phyloP scores from a whole-genome alignment of 2,329 filamentous ascomycete genomes.

The Cercospora zeina region DNA sequence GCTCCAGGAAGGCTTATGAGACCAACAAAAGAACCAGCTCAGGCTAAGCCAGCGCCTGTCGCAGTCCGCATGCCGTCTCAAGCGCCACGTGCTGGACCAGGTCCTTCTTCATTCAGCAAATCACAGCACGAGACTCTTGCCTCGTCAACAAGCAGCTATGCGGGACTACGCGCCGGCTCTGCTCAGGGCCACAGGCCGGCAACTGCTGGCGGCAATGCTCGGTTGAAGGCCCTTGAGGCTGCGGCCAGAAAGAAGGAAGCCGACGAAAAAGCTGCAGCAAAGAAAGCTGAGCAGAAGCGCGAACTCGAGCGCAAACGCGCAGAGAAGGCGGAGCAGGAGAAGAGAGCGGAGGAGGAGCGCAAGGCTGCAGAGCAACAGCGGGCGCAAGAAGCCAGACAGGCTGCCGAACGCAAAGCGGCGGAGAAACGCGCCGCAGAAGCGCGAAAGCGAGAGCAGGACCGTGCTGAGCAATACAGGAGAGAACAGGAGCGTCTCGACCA shows the following conservation, averaged over 20 bases:
- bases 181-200: constrained; percentile 52
- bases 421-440: constrained; percentile 52
- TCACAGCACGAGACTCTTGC: constrained; percentile 26
- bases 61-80: constrained; percentile 65
- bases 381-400: constrained; percentile 41
- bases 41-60: constrained; percentile 70
- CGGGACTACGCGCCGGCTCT: constrained; percentile 68
- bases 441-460: constrained; percentile 44
- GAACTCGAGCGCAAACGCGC: constrained; percentile 77
- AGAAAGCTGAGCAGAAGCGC: constrained; percentile 77
- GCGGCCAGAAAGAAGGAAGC: constrained; percentile 81
- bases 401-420: constrained; percentile 43
- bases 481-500: constrained; percentile 45
- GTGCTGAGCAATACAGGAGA: constrained; percentile 41
- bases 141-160: constrained; percentile 51
- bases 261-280: constrained; percentile 76
- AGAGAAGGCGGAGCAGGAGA: constrained; percentile 64
- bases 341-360: constrained; percentile 42
- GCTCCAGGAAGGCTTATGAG: constrained; percentile 39
- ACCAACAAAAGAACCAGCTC: constrained; percentile 53
- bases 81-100: constrained; percentile 41
- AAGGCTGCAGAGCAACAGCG: constrained; percentile 44
- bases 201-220: constrained; percentile 49
- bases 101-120: constrained; percentile 30
- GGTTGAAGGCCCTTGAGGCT: constrained; percentile 62